Base-by-base conservation (phyloP, 805 yeast species). In the Wickerhamomyces bovis region DNA sequence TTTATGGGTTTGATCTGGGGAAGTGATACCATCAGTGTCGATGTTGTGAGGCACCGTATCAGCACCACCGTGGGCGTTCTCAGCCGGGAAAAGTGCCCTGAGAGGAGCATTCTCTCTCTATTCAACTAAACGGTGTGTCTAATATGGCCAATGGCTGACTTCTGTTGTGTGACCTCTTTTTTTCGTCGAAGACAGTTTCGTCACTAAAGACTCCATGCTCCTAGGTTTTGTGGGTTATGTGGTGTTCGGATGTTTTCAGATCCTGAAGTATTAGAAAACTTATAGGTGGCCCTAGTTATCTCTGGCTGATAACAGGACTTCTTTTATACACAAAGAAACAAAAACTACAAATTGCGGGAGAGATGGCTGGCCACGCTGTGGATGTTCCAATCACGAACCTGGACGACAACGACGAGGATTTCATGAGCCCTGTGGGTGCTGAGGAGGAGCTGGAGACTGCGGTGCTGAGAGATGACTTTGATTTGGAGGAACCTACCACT, bases 381-480 rank as follows among this genome's bases (percentile, higher is more conserved):
- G 86, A 80, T 50, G 58, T 76, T 3, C 85, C 85, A 0, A 68
- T 80, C 5, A 75, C 81, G 0, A 72, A 80, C 54, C 62, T 80
- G 45, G 84, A 80, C 53, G 65, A 53, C 2, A 61, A 51, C 4
- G 72, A 71, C 3, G 68, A 69, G 19, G 69, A 67, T 23, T 46
- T 63, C 10, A 50, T 60, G 15, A 23, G 39, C 31, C 33, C 45
- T 5, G 21, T 38, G 31, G 44, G 18, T 38, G 45, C 31, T 3
- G 46, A 46, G 9, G 60, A 64, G 13, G 58, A 53, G 11, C 55
- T 54, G 15, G 58, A 58, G 25, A 53, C 55, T 1, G 38, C 44
- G 30, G 61, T 51, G 3, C 46, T 61, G 2, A 44, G 60, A 19
- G 63, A 60, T 23, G 62, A 56, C 41, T 60, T 58, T 43, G 61